These are phyloP conservation scores for Rhytidiadelphus loreus DNA, from an alignment of 225 moss, liverwort and hornwort species.

Conservation along the genomic window DNA sequence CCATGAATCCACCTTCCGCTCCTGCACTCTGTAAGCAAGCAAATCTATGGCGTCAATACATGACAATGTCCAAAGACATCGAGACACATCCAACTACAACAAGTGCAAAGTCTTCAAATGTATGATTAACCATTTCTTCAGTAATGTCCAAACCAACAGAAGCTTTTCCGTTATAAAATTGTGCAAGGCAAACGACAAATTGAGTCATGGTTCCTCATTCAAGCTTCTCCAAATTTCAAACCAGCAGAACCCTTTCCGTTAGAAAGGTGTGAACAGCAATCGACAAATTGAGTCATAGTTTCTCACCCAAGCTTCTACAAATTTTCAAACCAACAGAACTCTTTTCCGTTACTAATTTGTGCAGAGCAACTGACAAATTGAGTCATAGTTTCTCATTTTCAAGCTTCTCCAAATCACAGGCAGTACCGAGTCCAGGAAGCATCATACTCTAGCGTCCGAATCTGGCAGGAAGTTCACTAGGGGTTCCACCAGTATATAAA, in stretches of 20 bases:
- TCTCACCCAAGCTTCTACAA: not conserved
- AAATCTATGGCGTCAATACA: not conserved
- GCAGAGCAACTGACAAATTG: not conserved
- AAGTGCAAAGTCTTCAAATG: not conserved
- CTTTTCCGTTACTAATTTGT: not conserved
- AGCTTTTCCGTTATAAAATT: too few species aligned
- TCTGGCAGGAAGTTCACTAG: not conserved
- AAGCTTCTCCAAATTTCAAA: not conserved
- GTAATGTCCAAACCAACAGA: not conserved
- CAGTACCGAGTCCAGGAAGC: not conserved
- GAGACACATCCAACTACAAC: not conserved
- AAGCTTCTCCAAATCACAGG: not conserved
- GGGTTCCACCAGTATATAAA: not conserved
- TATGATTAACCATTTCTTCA: not conserved
- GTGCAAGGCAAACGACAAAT: not conserved
- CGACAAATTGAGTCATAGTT: not conserved
- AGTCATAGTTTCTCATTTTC: not conserved
- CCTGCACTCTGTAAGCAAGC: not conserved
- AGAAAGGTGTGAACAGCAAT: not conserved
- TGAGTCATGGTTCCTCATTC: not conserved
- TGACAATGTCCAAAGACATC: not conserved
- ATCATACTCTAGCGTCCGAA: not conserved
- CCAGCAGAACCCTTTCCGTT: too few species aligned
- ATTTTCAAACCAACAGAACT: not conserved
- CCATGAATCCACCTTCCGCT: slow-evolving; percentile 42